These are phyloP conservation scores for Melampsora medusae DNA, from an alignment of 1,284 basidiomycete species.

Conservation along the genomic window DNA sequence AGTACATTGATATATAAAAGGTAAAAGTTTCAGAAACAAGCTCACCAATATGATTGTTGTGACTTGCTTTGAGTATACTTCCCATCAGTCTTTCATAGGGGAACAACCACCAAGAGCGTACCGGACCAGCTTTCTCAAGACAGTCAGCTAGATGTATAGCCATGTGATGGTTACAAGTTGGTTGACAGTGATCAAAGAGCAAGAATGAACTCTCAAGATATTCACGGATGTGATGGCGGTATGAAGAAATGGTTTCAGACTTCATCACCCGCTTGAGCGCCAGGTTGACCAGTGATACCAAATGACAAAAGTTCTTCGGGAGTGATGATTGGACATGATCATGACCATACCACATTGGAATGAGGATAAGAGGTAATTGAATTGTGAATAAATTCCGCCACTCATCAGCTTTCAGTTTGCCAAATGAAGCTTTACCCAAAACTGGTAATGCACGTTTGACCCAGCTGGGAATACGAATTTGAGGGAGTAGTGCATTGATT, in stretches of 20 bases:
- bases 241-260: neutral
- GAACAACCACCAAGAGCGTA: slow-evolving; percentile 22
- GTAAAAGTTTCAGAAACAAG: too few relatives aligned
- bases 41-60: slow-evolving; percentile 15
- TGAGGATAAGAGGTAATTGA: too few relatives aligned
- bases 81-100: slow-evolving; percentile 15
- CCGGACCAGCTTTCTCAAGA: slow-evolving; percentile 11
- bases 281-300: slow-evolving; percentile 23
- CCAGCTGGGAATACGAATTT: too few relatives aligned
- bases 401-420: too few relatives aligned
- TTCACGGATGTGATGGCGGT: slow-evolving; percentile 11
- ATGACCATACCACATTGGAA: too few relatives aligned
- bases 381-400: neutral
- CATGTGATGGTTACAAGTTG: slow-evolving; percentile 21
- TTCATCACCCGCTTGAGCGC: slow-evolving; percentile 9
- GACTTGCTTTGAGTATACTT: slow-evolving; percentile 3
- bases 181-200: neutral
- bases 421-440: too few relatives aligned
- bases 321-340: neutral
- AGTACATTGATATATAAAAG: too few relatives aligned
- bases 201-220: neutral
- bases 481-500: too few relatives aligned
- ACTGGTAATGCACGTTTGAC: too few relatives aligned
- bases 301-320: slow-evolving; percentile 8
- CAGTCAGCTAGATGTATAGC: slow-evolving; percentile 14